These are phyloP conservation scores for Syzygium grande DNA, from an alignment of 345 rosid genomes.

Conservation along the genomic window DNA sequence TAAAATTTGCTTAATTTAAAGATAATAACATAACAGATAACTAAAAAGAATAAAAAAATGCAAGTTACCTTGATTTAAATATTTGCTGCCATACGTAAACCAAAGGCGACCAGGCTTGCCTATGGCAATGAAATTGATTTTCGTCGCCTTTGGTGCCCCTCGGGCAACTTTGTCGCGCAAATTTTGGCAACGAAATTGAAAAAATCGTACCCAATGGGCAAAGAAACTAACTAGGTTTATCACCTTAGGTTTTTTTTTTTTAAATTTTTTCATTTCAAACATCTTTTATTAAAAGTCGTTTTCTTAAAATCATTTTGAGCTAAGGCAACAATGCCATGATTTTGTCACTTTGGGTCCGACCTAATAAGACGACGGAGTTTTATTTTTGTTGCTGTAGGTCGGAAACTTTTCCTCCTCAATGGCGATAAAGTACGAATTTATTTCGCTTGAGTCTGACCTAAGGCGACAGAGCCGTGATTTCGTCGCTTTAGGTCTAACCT, in stretches of 20 bases:
- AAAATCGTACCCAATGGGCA: background rate
- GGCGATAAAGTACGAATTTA: background rate
- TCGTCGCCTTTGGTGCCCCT: background rate
- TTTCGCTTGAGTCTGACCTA: background rate
- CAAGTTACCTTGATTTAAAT: too few species aligned
- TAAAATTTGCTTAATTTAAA: background rate
- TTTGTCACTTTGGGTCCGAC: background rate
- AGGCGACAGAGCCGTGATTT: background rate
- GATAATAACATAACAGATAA: background rate
- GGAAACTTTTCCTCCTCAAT: background rate
- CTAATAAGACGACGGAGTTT: background rate
- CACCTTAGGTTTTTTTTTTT: background rate
- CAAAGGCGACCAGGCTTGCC: background rate
- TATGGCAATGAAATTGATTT: background rate
- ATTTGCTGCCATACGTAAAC: background rate
- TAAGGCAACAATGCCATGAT: background rate
- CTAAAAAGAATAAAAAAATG: too few species aligned
- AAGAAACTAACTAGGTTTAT: background rate
- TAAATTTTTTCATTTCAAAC: background rate
- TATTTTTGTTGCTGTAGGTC: background rate
- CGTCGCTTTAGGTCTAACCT: background rate
- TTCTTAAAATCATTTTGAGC: background rate
- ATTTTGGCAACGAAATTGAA: background rate
- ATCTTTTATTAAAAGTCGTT: background rate
- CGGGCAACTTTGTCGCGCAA: too few species aligned